Evolutionary conservation across 2,329 filamentous ascomycete genomes (phyloP).

Genomic region (Cladosporium oxysporum): DNA sequence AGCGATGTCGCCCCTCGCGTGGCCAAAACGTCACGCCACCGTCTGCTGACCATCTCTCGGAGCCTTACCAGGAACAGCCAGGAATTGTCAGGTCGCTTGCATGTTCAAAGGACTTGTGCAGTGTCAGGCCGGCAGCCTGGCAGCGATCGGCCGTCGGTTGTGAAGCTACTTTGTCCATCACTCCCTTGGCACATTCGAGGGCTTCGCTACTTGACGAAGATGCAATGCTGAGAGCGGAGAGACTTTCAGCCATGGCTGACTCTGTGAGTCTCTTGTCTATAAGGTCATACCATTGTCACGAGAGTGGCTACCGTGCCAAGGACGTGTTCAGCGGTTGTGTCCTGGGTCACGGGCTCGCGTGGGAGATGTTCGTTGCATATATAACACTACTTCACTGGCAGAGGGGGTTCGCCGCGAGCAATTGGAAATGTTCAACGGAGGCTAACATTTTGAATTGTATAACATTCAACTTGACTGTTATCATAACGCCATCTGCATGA

Average conservation of each 20-base stretch:
- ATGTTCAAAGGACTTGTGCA: background rate
- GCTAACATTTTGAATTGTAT: background rate
- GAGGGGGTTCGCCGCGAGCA: background rate
- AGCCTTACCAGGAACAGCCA: background rate
- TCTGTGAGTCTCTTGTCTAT: background rate
- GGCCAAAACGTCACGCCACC: background rate
- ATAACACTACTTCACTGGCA: background rate
- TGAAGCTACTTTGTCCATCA: background rate
- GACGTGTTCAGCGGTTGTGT: too few relatives aligned
- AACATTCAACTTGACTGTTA: background rate
- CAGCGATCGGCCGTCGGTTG: background rate
- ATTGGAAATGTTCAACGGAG: background rate
- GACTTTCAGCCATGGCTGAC: background rate
- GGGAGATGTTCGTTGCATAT: background rate
- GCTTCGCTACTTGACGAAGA: background rate
- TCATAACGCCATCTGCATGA: background rate
- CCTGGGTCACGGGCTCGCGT: background rate
- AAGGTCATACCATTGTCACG: conserved; percentile 14
- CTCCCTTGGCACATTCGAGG: background rate
- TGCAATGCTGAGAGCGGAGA: background rate
- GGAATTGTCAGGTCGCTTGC: background rate
- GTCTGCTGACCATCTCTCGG: background rate
- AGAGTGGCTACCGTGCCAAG: conserved; percentile 1
- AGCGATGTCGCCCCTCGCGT: background rate
- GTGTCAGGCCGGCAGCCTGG: background rate